Base-by-base conservation (phyloP, 768 basidiomycete species). In the Lactifluus volemus region DNA sequence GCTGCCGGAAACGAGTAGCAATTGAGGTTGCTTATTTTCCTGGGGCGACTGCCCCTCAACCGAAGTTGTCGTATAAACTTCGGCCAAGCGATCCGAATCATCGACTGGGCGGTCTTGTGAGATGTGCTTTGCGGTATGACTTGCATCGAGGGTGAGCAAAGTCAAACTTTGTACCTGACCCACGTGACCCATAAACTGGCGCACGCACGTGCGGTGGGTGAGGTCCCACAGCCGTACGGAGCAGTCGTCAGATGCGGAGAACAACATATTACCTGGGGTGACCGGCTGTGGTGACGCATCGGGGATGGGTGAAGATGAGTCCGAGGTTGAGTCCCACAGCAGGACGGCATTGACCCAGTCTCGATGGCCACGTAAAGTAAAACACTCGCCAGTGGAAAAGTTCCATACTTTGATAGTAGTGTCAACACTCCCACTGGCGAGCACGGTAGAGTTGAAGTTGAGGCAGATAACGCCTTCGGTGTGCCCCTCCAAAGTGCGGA, bases 331-430 rank as follows among this genome's bases (percentile, higher is more conserved):
- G 70, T 98, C 92, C 96, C 97, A 99, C 39, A 99, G 75, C 65
- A 86, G 83, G 21, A 99, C 96, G 3, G 91, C 79, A 70, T 98
- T 98, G 60, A 99, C 95, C 94, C 97, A 97, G 68, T 98, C 94
- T 38, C 78, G 77, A 69, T 99, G 97, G 3, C 97, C 97, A 10
- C 93, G 82, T 52, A 99, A 77, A 11, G 92, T 90, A 73, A 97
- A 98, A 38, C 92, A 92, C 58, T 88, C 89, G 49, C 92, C 91
- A 0, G 88, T 93, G 47, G 88, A 84, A 70, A 95, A 83, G 73
- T 98, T 97, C 90, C 92, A 91, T 36, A 97, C 86, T 72, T 88
- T 92, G 77, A 99, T 86, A 1, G 94, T 97, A n/a, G 85, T 80
- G 73, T 99, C 97, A 21, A 89, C 92, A 69, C 89, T 89, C 6